phyloP scores from a whole-genome alignment of 2,329 filamentous ascomycete genomes.

The Stemphylium lycopersici region DNA sequence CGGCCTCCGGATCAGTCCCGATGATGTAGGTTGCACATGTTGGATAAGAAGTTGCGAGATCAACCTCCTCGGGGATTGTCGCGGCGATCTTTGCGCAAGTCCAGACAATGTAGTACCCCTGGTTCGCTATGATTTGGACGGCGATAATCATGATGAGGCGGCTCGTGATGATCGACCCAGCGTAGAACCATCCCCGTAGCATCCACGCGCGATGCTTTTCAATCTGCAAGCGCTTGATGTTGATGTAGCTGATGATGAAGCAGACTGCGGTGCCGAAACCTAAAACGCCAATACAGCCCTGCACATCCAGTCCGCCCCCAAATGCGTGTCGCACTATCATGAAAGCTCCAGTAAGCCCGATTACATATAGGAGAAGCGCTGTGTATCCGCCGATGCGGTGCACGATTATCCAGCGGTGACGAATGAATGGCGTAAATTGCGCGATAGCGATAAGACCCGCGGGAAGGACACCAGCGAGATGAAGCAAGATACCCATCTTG shows the following conservation, averaged over 20 bases:
- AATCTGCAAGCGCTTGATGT: conserved; percentile 66
- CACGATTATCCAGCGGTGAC: conserved; percentile 57
- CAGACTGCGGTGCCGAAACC: conserved; percentile 54
- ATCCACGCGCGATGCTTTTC: conserved; percentile 43
- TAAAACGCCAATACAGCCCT: conserved; percentile 53
- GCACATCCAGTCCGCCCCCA: conserved; percentile 61
- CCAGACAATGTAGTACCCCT: conserved; percentile 46
- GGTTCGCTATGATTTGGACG: conserved; percentile 49
- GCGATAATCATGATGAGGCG: conserved; percentile 57
- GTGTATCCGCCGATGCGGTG: conserved; percentile 68
- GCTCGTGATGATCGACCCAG: conserved; percentile 59
- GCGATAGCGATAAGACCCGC: conserved; percentile 48
- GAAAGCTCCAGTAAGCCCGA: conserved; percentile 57
- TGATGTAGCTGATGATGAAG: conserved; percentile 58
- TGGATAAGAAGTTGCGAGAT: conserved; percentile 49
- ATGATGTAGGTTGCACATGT: conserved; percentile 53
- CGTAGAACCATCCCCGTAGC: conserved; percentile 47
- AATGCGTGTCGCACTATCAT: conserved; percentile 61
- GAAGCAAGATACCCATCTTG: conserved; percentile 51
- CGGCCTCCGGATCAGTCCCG: conserved; percentile 31
- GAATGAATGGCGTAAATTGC: conserved; percentile 54
- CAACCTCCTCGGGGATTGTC: conserved; percentile 26
- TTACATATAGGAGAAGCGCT: conserved; percentile 56
- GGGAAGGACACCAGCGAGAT: conserved; percentile 51
- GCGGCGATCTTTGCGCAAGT: conserved; percentile 59